Percentiles rank a stretch among this genome's conserved stretches.
These are phyloP conservation scores for Hymenoscyphus fraxineus DNA, from an alignment of 2,329 filamentous ascomycete species.

Conservation along the genomic window DNA sequence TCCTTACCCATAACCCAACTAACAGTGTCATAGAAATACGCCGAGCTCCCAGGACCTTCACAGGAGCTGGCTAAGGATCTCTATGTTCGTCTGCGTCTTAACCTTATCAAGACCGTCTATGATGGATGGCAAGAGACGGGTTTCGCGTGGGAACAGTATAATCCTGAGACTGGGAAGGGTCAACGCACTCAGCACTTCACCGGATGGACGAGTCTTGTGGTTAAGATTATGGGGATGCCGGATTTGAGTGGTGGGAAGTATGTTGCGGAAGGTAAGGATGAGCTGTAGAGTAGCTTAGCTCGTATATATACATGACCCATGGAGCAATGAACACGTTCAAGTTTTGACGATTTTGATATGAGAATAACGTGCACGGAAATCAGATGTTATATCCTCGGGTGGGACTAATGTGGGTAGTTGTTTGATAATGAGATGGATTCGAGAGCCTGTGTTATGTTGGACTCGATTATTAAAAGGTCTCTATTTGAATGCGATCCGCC, in stretches of 20 bases:
- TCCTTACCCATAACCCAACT: not conserved
- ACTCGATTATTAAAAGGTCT: too few species aligned
- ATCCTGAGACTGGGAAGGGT: conserved; percentile 86
- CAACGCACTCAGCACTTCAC: conserved; percentile 97
- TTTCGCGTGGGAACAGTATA: conserved; percentile 98
- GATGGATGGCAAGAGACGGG: conserved; percentile 84
- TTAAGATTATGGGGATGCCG: conserved; percentile 96
- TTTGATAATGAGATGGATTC: too few species aligned
- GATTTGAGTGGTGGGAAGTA: conserved; percentile 43
- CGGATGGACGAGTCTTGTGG: conserved; percentile 96
- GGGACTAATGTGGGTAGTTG: too few species aligned
- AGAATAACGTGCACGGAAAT: too few species aligned
- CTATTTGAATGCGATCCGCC: too few species aligned
- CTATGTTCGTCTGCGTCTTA: conserved; percentile 74
- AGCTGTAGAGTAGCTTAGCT: conserved; percentile 22
- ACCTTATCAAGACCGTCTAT: conserved; percentile 86
- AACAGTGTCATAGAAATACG: conserved; percentile 58
- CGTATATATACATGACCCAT: too few species aligned
- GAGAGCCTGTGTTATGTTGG: too few species aligned
- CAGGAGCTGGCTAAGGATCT: conserved; percentile 64
- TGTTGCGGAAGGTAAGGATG: conserved; percentile 23
- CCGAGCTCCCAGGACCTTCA: conserved; percentile 60
- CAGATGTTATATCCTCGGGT: too few species aligned
- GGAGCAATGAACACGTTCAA: too few species aligned
- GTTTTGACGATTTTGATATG: too few species aligned